These are phyloP conservation scores for Pleurotus djamor DNA, from an alignment of 768 basidiomycete species.

Conservation along the genomic window DNA sequence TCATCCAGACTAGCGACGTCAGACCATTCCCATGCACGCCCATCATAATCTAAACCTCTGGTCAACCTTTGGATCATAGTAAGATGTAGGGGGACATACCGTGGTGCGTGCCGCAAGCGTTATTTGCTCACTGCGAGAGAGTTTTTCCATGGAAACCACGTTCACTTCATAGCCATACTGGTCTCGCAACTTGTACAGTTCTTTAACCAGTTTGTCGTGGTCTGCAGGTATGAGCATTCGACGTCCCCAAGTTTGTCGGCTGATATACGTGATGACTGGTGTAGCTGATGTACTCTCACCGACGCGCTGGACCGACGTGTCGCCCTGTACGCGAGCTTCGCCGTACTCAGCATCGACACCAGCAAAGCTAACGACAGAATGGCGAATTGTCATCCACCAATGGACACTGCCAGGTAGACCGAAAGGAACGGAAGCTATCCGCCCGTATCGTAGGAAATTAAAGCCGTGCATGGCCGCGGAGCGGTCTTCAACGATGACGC, in stretches of 20 bases:
- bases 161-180: slow-evolving; percentile 84
- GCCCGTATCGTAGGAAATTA: slow-evolving; percentile 66
- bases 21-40: slow-evolving; percentile 93
- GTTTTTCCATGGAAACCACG: slow-evolving; percentile 80
- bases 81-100: slow-evolving; percentile 36
- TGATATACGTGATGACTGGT: slow-evolving; percentile 92
- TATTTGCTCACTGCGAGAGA: slow-evolving; percentile 80
- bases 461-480: slow-evolving; percentile 77
- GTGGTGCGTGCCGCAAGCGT: slow-evolving; percentile 81
- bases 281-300: slow-evolving; percentile 45
- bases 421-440: slow-evolving; percentile 76
- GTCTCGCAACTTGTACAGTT: slow-evolving; percentile 67
- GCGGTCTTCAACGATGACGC: slow-evolving; percentile 86
- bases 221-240: slow-evolving; percentile 75
- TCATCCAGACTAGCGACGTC: slow-evolving; percentile 91
- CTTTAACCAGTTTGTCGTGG: slow-evolving; percentile 77
- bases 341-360: slow-evolving; percentile 41
- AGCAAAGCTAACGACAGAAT: slow-evolving; percentile 70
- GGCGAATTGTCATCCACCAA: slow-evolving; percentile 85
- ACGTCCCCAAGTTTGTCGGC: slow-evolving; percentile 85
- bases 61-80: neutral
- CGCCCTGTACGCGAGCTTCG: neutral
- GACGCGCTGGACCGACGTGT: slow-evolving; percentile 9
- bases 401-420: slow-evolving; percentile 68
- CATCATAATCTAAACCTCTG: slow-evolving; percentile 76